Percentiles rank a stretch among this genome's conserved stretches.
These are phyloP conservation scores for Backusella psychrophila DNA, from an alignment of 192 early-diverging fungal genomes.

Conservation along the genomic window DNA sequence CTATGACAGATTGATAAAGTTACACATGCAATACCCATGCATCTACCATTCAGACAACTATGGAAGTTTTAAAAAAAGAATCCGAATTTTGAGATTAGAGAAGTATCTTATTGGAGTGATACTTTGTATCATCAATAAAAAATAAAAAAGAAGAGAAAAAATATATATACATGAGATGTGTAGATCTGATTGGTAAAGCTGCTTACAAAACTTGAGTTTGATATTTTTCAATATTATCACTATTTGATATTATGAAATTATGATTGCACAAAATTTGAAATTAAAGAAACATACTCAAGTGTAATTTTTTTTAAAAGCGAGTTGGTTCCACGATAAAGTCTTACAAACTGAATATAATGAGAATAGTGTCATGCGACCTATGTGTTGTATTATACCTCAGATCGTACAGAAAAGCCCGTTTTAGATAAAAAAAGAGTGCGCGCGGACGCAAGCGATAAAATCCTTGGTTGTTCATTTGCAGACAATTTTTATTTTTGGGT, in stretches of 20 bases:
- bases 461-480: not conserved
- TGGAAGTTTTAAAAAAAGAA: not conserved
- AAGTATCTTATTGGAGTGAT: not conserved
- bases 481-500: not conserved
- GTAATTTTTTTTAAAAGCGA: not conserved
- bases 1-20: not conserved
- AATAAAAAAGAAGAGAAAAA: not conserved
- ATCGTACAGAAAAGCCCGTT: slow-evolving; percentile 1
- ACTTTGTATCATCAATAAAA: not conserved
- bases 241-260: not conserved
- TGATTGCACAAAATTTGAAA: not conserved
- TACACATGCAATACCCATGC: slow-evolving; percentile 1
- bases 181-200: not conserved
- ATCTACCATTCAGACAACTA: slow-evolving; percentile 7
- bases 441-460: not conserved
- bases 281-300: not conserved
- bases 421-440: slow-evolving; percentile 4
- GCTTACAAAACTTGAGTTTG: not conserved
- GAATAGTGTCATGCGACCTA: slow-evolving; percentile 1
- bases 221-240: not conserved
- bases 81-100: not conserved
- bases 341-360: not conserved
- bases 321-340: not conserved
- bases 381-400: slow-evolving; percentile 1
- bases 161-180: not conserved